Percentiles rank a stretch among this genome's conserved stretches.
Conservation (phyloP, 2,329 filamentous ascomycete species). For the Gnomoniopsis sp. region DNA sequence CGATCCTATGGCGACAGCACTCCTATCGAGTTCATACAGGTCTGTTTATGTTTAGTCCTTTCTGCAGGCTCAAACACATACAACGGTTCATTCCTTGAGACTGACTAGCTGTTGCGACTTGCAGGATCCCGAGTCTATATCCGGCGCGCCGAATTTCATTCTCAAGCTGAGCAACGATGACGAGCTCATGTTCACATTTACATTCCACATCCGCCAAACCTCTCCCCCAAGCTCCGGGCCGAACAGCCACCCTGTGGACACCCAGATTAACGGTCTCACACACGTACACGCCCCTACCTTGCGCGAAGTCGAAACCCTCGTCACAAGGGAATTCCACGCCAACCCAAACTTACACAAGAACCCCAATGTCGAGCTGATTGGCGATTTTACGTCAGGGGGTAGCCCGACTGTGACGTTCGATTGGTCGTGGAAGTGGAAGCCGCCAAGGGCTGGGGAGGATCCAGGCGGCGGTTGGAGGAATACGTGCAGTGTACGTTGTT, state of each 20-base stretch:
- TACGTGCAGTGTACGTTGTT: constrained; percentile 71
- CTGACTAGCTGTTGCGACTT: constrained; percentile 10
- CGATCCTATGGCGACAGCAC: constrained; percentile 70
- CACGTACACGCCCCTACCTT: constrained; percentile 85
- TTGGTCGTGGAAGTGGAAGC: constrained; percentile 97
- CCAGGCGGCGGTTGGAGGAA: constrained; percentile 91
- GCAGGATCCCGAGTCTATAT: constrained; percentile 71
- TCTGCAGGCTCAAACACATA: background rate
- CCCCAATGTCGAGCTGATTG: constrained; percentile 90
- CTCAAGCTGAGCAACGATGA: constrained; percentile 87
- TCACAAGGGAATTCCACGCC: constrained; percentile 93
- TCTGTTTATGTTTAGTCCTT: constrained; percentile 33
- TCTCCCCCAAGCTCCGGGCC: constrained; percentile 36
- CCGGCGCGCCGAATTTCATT: constrained; percentile 67
- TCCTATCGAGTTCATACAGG: constrained; percentile 89
- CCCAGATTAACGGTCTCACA: constrained; percentile 81
- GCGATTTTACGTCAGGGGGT: constrained; percentile 84
- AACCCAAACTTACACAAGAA: constrained; percentile 98
- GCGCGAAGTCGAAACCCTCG: constrained; percentile 86
- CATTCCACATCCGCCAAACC: constrained; percentile 67
- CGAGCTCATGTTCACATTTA: constrained; percentile 89
- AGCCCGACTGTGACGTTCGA: constrained; percentile 81
- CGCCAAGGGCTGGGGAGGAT: constrained; percentile 78
- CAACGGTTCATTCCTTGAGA: background rate
- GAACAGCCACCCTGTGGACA: constrained; percentile 59